These are phyloP conservation scores for Ceratobasidium sp. DNA, from an alignment of 1,284 basidiomycete species.

Conservation along the genomic window DNA sequence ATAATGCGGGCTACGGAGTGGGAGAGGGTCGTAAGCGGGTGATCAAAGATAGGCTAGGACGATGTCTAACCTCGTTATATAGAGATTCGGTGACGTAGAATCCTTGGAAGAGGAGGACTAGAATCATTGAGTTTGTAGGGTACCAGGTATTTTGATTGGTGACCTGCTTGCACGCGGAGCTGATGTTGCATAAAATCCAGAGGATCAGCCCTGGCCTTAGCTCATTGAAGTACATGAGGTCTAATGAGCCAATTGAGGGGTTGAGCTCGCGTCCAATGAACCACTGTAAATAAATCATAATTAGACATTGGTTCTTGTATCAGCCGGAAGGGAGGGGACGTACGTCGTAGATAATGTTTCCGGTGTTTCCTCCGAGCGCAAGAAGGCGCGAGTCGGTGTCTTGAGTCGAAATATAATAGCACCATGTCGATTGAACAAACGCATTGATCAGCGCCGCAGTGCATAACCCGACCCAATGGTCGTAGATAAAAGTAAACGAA, in stretches of 20 bases:
- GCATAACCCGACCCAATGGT: constrained; percentile 91
- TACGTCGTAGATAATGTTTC: constrained; percentile 92
- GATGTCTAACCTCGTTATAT: constrained; percentile 82
- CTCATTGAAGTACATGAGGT: constrained; percentile 98
- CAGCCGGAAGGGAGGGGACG: constrained; percentile 54
- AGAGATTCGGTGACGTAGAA: constrained; percentile 90
- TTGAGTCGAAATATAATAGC: constrained; percentile 82
- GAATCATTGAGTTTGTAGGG: constrained; percentile 83
- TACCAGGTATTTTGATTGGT: constrained; percentile 59
- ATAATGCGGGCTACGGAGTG: constrained; percentile 70
- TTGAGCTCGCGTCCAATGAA: constrained; percentile 97
- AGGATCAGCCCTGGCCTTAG: constrained; percentile 95
- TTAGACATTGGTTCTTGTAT: background rate
- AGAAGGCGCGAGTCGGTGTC: constrained; percentile 67
- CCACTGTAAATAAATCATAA: constrained; percentile 70
- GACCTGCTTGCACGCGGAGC: constrained; percentile 92
- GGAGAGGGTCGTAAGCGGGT: background rate
- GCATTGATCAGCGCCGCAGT: constrained; percentile 89
- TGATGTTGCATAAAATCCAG: constrained; percentile 93
- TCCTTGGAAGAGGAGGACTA: constrained; percentile 88
- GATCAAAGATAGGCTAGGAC: background rate
- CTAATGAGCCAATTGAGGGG: constrained; percentile 88
- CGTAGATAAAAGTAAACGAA: constrained; percentile 90
- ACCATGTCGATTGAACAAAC: constrained; percentile 77
- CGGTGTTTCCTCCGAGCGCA: constrained; percentile 94